Evolutionary conservation across 2,329 filamentous ascomycete species (phyloP).

Genomic region (Xylariaceae sp.): DNA sequence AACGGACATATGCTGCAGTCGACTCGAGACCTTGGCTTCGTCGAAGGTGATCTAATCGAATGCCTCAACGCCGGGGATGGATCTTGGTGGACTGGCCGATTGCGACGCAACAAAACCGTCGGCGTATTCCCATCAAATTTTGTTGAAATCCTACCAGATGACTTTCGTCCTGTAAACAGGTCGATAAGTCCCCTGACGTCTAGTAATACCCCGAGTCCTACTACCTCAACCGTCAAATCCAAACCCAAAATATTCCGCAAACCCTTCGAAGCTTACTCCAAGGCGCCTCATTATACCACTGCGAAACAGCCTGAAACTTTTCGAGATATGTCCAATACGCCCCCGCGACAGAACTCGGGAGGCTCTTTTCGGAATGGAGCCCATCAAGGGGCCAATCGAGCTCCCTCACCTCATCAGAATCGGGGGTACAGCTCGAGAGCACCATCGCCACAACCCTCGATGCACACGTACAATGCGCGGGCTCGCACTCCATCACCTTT

Average conservation of each 20-base stretch:
- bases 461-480: neutral
- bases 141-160: conserved; percentile 80
- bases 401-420: conserved; percentile 17
- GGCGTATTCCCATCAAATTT: conserved; percentile 97
- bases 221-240: conserved; percentile 52
- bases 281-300: conserved; percentile 62
- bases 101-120: conserved; percentile 84
- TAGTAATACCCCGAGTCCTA: conserved; percentile 51
- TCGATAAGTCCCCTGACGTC: conserved; percentile 56
- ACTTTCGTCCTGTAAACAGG: conserved; percentile 71
- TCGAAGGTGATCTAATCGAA: conserved; percentile 97
- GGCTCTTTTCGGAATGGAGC: conserved; percentile 30
- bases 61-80: conserved; percentile 96
- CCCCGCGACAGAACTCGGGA: conserved; percentile 37
- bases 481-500: neutral
- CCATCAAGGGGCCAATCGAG: conserved; percentile 13
- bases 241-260: conserved; percentile 61
- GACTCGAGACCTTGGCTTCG: conserved; percentile 91
- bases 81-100: conserved; percentile 94
- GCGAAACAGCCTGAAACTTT: conserved; percentile 58
- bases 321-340: conserved; percentile 32
- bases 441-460: neutral
- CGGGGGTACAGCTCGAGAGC: conserved; percentile 15
- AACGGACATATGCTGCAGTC: conserved; percentile 45
- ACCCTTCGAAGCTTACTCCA: conserved; percentile 63